Conservation (phyloP, 371 early-diverging fungal species). For the Mortierella sp. region DNA sequence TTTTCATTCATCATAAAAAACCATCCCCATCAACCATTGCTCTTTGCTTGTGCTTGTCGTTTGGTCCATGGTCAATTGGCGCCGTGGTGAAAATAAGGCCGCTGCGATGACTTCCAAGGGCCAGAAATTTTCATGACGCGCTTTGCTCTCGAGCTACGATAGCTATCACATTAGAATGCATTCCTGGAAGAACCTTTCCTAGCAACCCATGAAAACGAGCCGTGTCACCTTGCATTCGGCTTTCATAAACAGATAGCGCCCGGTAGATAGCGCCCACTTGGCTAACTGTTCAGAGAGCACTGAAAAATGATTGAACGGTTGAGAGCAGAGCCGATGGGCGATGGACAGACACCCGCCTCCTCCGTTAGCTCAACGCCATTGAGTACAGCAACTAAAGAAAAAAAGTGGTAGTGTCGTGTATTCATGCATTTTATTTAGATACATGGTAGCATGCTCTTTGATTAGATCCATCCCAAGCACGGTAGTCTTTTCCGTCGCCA, state of each 20-base stretch:
- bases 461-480: no score
- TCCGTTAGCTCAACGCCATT: neutral
- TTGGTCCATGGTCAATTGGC: neutral
- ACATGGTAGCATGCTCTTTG: no score
- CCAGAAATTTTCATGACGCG: neutral
- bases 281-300: neutral
- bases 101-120: neutral
- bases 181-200: neutral
- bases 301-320: neutral
- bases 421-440: neutral
- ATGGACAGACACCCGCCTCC: neutral
- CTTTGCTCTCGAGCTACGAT: neutral
- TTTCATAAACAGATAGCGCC: neutral
- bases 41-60: neutral
- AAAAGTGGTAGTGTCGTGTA: neutral
- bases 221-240: neutral
- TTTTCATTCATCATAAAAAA: slow-evolving; percentile 10
- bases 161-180: no score
- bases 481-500: no score
- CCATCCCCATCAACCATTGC: neutral
- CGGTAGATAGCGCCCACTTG: neutral
- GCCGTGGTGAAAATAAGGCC: no score
- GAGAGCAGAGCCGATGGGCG: neutral
- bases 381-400: neutral
- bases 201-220: neutral